phyloP scores from a whole-genome alignment of 371 early-diverging fungal genomes.

The Mortierella sp. region DNA sequence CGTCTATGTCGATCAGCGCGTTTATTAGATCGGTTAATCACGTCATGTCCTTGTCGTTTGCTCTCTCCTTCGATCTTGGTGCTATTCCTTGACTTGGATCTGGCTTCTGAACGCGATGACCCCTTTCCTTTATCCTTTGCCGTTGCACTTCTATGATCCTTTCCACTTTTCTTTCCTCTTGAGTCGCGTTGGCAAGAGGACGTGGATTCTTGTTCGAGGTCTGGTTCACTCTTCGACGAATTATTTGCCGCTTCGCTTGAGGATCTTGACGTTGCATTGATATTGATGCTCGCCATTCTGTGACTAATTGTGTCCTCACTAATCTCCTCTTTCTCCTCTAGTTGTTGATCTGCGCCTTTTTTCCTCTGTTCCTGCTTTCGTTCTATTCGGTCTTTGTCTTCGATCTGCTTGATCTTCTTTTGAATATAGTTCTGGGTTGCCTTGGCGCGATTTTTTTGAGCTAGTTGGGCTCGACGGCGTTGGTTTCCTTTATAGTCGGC shows the following conservation, averaged over 20 bases:
- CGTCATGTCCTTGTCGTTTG: neutral
- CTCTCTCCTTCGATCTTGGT: neutral
- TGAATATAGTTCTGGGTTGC: slow-evolving; percentile 18
- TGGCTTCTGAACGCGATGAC: no score
- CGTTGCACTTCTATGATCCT: neutral
- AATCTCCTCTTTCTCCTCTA: neutral
- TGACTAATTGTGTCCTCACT: neutral
- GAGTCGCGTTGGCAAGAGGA: neutral
- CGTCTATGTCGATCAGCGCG: slow-evolving; percentile 9
- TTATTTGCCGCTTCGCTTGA: neutral
- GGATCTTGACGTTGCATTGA: neutral
- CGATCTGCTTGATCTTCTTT: slow-evolving; percentile 18
- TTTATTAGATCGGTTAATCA: slow-evolving; percentile 21
- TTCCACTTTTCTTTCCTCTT: neutral
- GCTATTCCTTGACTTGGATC: neutral
- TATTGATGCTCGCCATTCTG: neutral
- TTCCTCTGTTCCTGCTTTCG: slow-evolving; percentile 11
- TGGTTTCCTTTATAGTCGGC: neutral
- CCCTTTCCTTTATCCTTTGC: neutral
- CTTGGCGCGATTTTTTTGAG: slow-evolving; percentile 11
- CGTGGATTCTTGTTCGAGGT: neutral
- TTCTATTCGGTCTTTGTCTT: slow-evolving; percentile 1
- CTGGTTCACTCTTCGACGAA: neutral
- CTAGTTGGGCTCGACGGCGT: slow-evolving; percentile 7
- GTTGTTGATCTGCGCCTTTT: neutral